These are phyloP conservation scores for Phytophthora agathidicida DNA, from an alignment of 352 stramenopile species.

Conservation along the genomic window DNA sequence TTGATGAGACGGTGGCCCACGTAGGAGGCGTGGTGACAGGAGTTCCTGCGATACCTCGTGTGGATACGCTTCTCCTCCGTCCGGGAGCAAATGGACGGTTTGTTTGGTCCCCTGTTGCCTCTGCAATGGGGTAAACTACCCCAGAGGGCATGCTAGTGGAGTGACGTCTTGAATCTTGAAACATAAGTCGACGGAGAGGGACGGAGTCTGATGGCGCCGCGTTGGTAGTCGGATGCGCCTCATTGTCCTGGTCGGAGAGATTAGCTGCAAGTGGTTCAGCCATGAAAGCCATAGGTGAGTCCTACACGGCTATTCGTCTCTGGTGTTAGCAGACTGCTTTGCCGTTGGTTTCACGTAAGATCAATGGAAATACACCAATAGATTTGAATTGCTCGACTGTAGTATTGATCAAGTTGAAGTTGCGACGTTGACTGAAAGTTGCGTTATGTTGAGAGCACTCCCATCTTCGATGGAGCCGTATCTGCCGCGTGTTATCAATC, in stretches of 20 bases:
- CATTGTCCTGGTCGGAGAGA: not conserved
- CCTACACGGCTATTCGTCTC: too few species aligned
- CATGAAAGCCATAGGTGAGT: too few species aligned
- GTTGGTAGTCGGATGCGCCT: not conserved
- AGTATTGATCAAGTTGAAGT: too few species aligned
- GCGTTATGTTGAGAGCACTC: too few species aligned
- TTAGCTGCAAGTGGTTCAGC: too few species aligned
- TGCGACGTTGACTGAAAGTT: too few species aligned
- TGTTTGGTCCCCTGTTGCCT: constrained; percentile 1
- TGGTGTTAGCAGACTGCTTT: too few species aligned
- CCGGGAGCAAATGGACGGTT: not conserved
- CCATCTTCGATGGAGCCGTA: too few species aligned
- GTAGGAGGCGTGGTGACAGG: not conserved
- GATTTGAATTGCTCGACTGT: too few species aligned
- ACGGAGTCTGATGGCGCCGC: not conserved
- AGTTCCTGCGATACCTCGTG: constrained; percentile 13
- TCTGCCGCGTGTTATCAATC: too few species aligned
- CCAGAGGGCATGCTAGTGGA: constrained; percentile 1
- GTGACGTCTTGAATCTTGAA: constrained; percentile 8
- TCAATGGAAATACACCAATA: too few species aligned
- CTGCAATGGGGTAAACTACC: constrained; percentile 9
- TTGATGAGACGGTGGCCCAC: constrained; percentile 10
- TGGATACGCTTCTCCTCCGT: constrained; percentile 19
- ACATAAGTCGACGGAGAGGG: not conserved
- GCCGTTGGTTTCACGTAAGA: too few species aligned